Evolutionary conservation across 805 yeast species (phyloP).

Genomic region (Candida stauntonica): DNA sequence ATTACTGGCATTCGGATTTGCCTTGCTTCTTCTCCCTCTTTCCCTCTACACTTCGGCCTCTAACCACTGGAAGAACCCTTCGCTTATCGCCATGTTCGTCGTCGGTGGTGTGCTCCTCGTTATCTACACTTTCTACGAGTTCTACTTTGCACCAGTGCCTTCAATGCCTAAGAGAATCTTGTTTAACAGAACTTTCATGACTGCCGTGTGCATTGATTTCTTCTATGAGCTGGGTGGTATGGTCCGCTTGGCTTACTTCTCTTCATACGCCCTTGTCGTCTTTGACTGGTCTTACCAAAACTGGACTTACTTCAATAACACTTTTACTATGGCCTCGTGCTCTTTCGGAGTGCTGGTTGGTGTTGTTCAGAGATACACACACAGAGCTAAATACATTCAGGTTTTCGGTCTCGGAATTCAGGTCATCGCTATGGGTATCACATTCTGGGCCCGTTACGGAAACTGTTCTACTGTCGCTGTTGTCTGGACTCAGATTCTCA

Average conservation of each 20-base stretch:
- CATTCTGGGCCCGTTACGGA: conserved; percentile 27
- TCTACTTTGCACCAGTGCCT: conserved; percentile 33
- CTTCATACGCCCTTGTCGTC: conserved; percentile 33
- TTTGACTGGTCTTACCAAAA: conserved; percentile 29
- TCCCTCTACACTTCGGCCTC: conserved; percentile 32
- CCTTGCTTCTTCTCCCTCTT: conserved; percentile 36
- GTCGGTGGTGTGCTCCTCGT: conserved; percentile 36
- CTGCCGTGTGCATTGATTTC: conserved; percentile 32
- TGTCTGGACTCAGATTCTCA: conserved; percentile 32
- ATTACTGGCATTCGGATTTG: conserved; percentile 36
- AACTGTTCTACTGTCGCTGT: conserved; percentile 22
- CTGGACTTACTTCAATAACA: conserved; percentile 37
- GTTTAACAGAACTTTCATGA: conserved; percentile 34
- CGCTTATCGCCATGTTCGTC: conserved; percentile 40
- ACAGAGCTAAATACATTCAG: conserved; percentile 35
- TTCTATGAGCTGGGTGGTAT: conserved; percentile 30
- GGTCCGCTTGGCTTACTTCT: conserved; percentile 29
- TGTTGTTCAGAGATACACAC: conserved; percentile 30
- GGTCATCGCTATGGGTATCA: conserved; percentile 32
- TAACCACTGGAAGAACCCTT: conserved; percentile 34
- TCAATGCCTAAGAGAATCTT: conserved; percentile 34
- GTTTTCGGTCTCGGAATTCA: conserved; percentile 32
- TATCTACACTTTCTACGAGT: conserved; percentile 33
- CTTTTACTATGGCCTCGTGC: conserved; percentile 34
- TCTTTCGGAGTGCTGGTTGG: conserved; percentile 37